phyloP scores from a whole-genome alignment of 1,284 basidiomycete species.

The Pisolithus thermaeus region DNA sequence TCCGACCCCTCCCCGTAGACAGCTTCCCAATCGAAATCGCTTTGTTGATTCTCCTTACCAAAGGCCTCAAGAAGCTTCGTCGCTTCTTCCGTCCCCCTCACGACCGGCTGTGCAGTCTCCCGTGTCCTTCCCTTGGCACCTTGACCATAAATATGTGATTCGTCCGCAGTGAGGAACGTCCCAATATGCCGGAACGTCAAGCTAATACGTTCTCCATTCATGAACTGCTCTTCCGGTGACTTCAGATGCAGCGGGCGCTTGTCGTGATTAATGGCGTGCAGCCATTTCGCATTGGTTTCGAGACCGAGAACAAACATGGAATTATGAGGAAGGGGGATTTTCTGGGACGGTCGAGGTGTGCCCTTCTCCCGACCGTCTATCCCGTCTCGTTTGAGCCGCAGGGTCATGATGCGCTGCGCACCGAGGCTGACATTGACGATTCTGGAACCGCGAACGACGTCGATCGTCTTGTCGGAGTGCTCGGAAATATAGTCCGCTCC shows the following conservation, averaged over 20 bases:
- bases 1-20: slow-evolving; percentile 61
- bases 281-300: slow-evolving; percentile 62
- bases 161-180: slow-evolving; percentile 55
- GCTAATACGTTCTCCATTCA: slow-evolving; percentile 64
- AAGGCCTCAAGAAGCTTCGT: slow-evolving; percentile 52
- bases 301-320: slow-evolving; percentile 73
- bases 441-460: slow-evolving; percentile 60
- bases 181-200: slow-evolving; percentile 72
- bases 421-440: slow-evolving; percentile 75
- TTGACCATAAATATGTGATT: slow-evolving; percentile 56
- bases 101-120: slow-evolving; percentile 44
- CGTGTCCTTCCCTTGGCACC: slow-evolving; percentile 57
- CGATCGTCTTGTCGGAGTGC: slow-evolving; percentile 77
- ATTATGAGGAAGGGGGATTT: slow-evolving; percentile 67
- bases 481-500: slow-evolving; percentile 77
- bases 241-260: slow-evolving; percentile 53
- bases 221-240: slow-evolving; percentile 43
- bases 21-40: slow-evolving; percentile 61
- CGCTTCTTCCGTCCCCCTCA: slow-evolving; percentile 47
- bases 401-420: slow-evolving; percentile 64
- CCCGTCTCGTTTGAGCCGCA: slow-evolving; percentile 55
- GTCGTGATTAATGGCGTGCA: slow-evolving; percentile 67
- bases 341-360: slow-evolving; percentile 41
- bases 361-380: slow-evolving; percentile 17
- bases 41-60: slow-evolving; percentile 64